A percentile compares a stretch with the other conserved stretches of the same genome.
phyloP scores from a whole-genome alignment of 2,329 filamentous ascomycete species.

The Ophiocordyceps polyrhachis-furcata region DNA sequence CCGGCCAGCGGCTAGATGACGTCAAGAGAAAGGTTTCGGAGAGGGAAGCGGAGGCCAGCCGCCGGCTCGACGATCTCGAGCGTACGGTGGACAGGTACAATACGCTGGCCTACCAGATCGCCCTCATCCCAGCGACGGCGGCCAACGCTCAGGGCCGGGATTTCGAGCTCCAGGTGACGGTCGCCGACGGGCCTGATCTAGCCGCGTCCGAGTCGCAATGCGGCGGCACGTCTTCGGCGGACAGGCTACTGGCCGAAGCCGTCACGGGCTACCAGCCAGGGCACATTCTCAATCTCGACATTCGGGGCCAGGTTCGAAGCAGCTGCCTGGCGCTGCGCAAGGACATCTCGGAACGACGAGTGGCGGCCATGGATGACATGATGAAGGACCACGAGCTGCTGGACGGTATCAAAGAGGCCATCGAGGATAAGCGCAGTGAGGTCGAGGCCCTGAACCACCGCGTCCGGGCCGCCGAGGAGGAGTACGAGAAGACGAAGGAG shows the following conservation, averaged over 20 bases:
- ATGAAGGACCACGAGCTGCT: slow-evolving; percentile 89
- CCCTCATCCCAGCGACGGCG: slow-evolving; percentile 69
- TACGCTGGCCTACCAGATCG: slow-evolving; percentile 82
- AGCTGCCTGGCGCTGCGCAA: slow-evolving; percentile 64
- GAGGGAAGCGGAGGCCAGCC: slow-evolving; percentile 72
- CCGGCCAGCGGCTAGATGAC: slow-evolving; percentile 61
- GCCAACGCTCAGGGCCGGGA: slow-evolving; percentile 70
- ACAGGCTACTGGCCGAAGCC: slow-evolving; percentile 65
- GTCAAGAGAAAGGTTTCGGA: slow-evolving; percentile 66
- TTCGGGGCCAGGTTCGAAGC: slow-evolving; percentile 65
- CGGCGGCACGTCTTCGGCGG: slow-evolving; percentile 25
- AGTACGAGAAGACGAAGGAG: slow-evolving; percentile 88
- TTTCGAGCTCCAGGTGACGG: slow-evolving; percentile 69
- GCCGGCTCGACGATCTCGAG: slow-evolving; percentile 83
- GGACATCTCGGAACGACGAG: slow-evolving; percentile 79
- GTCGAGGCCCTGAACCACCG: slow-evolving; percentile 82
- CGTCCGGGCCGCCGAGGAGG: slow-evolving; percentile 73
- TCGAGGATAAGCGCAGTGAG: slow-evolving; percentile 86
- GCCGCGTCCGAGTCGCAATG: slow-evolving; percentile 38
- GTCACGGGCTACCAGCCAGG: slow-evolving; percentile 78
- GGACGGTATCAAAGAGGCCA: slow-evolving; percentile 87
- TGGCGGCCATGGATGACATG: slow-evolving; percentile 67
- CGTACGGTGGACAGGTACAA: slow-evolving; percentile 82
- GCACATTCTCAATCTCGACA: slow-evolving; percentile 74
- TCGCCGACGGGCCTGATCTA: slow-evolving; percentile 64